Conservation (phyloP, 2,329 filamentous ascomycete species). For the Exophiala viscosa region DNA sequence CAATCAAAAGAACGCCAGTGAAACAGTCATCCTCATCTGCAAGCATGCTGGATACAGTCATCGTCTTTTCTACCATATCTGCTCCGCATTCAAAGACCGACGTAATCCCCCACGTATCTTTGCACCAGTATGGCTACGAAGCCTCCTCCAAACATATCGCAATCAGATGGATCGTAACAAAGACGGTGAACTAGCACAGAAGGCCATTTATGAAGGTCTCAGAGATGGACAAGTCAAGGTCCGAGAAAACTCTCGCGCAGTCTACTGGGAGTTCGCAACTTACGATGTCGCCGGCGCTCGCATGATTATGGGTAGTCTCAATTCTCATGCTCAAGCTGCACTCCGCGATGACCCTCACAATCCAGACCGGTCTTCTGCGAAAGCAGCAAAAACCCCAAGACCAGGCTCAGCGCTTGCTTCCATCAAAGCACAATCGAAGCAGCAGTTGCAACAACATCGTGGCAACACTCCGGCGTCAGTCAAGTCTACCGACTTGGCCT, state of each 20-base stretch:
- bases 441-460: constrained; percentile 16
- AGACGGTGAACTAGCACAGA: constrained; percentile 77
- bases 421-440: constrained; percentile 26
- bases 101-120: constrained; percentile 82
- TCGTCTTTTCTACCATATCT: constrained; percentile 81
- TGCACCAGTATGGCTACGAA: constrained; percentile 78
- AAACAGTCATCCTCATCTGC: constrained; percentile 76
- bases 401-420: constrained; percentile 26
- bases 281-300: constrained; percentile 78
- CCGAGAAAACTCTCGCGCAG: constrained; percentile 76
- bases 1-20: constrained; percentile 75
- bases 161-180: constrained; percentile 78
- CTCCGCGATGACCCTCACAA: constrained; percentile 82
- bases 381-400: constrained; percentile 19
- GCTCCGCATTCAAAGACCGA: constrained; percentile 81
- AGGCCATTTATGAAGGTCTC: constrained; percentile 85
- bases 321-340: constrained; percentile 71
- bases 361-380: constrained; percentile 38
- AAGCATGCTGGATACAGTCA: constrained; percentile 73
- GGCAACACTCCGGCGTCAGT: constrained; percentile 14
- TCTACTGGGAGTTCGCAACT: constrained; percentile 78
- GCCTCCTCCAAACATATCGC: constrained; percentile 72
- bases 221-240: constrained; percentile 85
- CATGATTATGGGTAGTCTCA: constrained; percentile 75
- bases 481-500: constrained; percentile 18